Base-by-base conservation (phyloP, 2,329 filamentous ascomycete genomes). In the Aspergillus fumigatiaffinis region DNA sequence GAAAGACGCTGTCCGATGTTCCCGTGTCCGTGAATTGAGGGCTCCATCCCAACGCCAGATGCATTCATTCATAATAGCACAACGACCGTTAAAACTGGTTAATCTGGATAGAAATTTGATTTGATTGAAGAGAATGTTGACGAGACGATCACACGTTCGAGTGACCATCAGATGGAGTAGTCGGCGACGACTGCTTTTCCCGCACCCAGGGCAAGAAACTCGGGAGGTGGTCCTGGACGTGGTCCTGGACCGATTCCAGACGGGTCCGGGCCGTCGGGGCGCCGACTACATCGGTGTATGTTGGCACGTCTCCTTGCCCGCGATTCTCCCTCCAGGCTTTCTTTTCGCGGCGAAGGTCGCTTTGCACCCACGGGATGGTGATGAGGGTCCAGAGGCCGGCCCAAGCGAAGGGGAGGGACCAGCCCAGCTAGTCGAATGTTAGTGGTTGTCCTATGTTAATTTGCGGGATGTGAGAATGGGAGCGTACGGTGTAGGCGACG, bases 401-500 rank as follows among this genome's bases (percentile, higher is more conserved):
- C 76, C 76, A 79, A 35, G 72, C 67, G 50, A 77, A 77, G 1
- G 76, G 76, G 20, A 78, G 67, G 38, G 69, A 62, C 76, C 77
- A 75, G 61, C 77, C 77, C 66, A 76, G 53, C 72, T 75, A 57
- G 35, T 48, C 6, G 8, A 47, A 32, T 50, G 50, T 63, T 54
- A 61, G 59, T 46, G 20, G 14, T 17, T 38, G 14, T n/a, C 14
- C 38, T 41, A 46, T 23, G 44, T 3, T 12, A 3, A 3, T 21
- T 46, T 46, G 17, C 26, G 28, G 3, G 48, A 32, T 10, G 35
- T 8, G 3, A 3, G 1, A n/a, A 17, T 14, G 38, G 28, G 28
- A 28, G 66, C 72, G 61, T 66, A 77, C 75, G 17, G 72, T 77
- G 62, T 82, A 84, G 9, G 79, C 81, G 38, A 82, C 73, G 25